Conservation (phyloP, 768 basidiomycete genomes). For the Nidula microcarpa region DNA sequence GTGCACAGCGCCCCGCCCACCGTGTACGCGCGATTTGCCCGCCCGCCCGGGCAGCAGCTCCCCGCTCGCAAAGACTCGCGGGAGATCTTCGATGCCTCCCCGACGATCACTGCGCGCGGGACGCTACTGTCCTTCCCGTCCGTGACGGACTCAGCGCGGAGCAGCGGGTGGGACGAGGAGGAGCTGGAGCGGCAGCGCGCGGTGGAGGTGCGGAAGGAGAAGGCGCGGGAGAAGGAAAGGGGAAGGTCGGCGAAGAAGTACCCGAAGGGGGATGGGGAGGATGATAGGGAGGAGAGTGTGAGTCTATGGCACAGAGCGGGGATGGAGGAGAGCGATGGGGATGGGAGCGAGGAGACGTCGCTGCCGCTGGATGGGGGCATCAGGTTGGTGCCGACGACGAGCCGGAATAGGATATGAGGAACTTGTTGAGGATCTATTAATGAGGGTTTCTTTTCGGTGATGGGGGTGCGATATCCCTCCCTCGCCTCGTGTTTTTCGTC, state of each 20-base stretch:
- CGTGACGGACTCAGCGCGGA: constrained; percentile 47
- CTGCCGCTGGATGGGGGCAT: background rate
- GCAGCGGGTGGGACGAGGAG: constrained; percentile 35
- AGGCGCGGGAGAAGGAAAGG: constrained; percentile 21
- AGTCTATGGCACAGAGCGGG: constrained; percentile 41
- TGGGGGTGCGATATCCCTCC: too few species aligned
- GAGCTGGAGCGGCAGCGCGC: constrained; percentile 14
- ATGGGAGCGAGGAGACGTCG: constrained; percentile 8
- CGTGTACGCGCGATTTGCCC: constrained; percentile 27
- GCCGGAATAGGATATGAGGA: too few species aligned
- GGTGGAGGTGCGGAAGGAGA: constrained; percentile 11
- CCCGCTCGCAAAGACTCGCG: constrained; percentile 28
- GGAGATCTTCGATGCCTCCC: constrained; percentile 28
- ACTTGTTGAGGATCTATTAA: too few species aligned
- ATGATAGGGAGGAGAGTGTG: constrained; percentile 61
- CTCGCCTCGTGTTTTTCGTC: too few species aligned
- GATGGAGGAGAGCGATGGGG: constrained; percentile 14
- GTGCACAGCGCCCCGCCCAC: constrained; percentile 46
- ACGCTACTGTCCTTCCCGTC: constrained; percentile 48
- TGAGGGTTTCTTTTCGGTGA: too few species aligned
- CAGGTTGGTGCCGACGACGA: background rate
- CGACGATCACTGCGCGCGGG: constrained; percentile 18
- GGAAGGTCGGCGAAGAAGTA: constrained; percentile 41
- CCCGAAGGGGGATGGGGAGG: constrained; percentile 43
- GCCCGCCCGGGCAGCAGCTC: constrained; percentile 5